A percentile compares a stretch with the other conserved stretches of the same genome.
These are phyloP conservation scores for Oropetium thomaeum DNA, from an alignment of 176 grass and related monocot genomes.

Conservation along the genomic window DNA sequence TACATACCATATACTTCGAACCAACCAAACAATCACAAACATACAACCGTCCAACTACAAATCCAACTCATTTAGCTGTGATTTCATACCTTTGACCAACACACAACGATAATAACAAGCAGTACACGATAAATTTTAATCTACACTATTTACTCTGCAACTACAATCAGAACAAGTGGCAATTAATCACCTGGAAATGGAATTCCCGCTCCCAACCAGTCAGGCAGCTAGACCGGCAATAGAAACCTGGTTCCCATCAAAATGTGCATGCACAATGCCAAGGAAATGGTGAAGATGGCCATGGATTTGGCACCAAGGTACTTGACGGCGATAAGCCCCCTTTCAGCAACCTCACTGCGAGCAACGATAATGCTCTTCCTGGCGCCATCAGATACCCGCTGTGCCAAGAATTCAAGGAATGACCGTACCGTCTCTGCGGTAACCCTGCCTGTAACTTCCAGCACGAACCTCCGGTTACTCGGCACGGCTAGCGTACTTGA, in stretches of 20 bases:
- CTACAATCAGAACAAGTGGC: slow-evolving; percentile 9
- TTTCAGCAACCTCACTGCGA: slow-evolving; percentile 48
- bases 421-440: slow-evolving; percentile 63
- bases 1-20: slow-evolving; percentile 27
- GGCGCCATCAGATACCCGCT: slow-evolving; percentile 48
- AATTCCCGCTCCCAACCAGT: background rate
- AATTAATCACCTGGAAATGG: slow-evolving; percentile 27
- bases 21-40: slow-evolving; percentile 19
- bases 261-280: slow-evolving; percentile 83
- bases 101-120: background rate
- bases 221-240: slow-evolving; percentile 41
- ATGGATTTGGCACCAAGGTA: slow-evolving; percentile 74
- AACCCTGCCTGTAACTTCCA: slow-evolving; percentile 83
- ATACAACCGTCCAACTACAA: slow-evolving; percentile 18
- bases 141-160: slow-evolving; percentile 26
- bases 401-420: slow-evolving; percentile 67
- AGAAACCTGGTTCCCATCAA: slow-evolving; percentile 63
- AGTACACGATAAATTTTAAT: slow-evolving; percentile 23
- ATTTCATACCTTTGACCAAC: background rate
- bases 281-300: slow-evolving; percentile 59
- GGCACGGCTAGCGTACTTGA: slow-evolving; percentile 63
- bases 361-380: slow-evolving; percentile 42
- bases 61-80: background rate
- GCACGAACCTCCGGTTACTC: slow-evolving; percentile 65
- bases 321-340: slow-evolving; percentile 50